These are phyloP conservation scores for Epithemia pelagica DNA, from an alignment of 108 stramenopile species.

Conservation along the genomic window DNA sequence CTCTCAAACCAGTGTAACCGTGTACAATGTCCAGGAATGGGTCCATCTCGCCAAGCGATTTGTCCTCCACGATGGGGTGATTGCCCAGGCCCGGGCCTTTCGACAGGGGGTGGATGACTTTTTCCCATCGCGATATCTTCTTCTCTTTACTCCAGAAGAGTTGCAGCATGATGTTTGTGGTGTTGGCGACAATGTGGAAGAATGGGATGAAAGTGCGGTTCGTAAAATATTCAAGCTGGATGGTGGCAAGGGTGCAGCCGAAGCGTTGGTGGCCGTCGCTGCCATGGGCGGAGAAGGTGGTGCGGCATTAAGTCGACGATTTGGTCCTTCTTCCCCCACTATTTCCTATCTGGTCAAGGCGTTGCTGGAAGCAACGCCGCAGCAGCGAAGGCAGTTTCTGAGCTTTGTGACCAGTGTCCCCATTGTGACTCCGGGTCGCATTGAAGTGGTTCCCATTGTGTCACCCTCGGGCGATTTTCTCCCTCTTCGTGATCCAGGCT, in stretches of 20 bases:
- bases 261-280: constrained; percentile 50
- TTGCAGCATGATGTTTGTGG: constrained; percentile 46
- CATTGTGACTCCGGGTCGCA: constrained; percentile 44
- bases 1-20: constrained; percentile 19
- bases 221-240: constrained; percentile 39
- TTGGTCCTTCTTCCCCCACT: constrained; percentile 37
- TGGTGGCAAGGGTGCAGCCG: constrained; percentile 38
- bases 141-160: constrained; percentile 36
- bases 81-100: constrained; percentile 34
- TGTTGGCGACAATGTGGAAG: constrained; percentile 37
- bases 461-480: constrained; percentile 36
- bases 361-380: constrained; percentile 34
- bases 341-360: constrained; percentile 34
- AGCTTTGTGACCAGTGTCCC: constrained; percentile 46
- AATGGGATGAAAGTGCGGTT: constrained; percentile 37
- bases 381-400: constrained; percentile 37
- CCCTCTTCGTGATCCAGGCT: constrained; percentile 32
- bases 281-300: constrained; percentile 52
- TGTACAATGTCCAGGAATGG: constrained; percentile 46
- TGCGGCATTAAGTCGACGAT: constrained; percentile 28
- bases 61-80: constrained; percentile 40
- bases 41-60: constrained; percentile 29
- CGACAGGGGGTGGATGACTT: constrained; percentile 40
- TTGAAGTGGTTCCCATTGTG: constrained; percentile 42
- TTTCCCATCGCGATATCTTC: constrained; percentile 25